Conservation (phyloP, 2,329 filamentous ascomycete genomes). For the Cytospora leucostoma region DNA sequence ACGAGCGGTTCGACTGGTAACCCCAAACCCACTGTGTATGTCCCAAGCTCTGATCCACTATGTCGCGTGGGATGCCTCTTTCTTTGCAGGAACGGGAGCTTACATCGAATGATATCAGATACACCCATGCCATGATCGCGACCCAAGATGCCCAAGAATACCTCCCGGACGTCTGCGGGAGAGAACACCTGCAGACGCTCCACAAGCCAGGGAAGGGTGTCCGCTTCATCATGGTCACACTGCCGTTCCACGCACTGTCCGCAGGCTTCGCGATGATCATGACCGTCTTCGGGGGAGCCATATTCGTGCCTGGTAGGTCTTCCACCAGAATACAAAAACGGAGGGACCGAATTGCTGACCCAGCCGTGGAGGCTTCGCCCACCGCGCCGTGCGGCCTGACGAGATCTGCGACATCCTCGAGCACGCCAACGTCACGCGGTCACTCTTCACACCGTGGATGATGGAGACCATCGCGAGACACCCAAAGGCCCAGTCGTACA, state of each 20-base stretch:
- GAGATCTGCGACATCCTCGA: conserved; percentile 29
- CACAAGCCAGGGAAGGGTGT: conserved; percentile 20
- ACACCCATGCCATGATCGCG: conserved; percentile 12
- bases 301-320: conserved; percentile 25
- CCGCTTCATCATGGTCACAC: conserved; percentile 25
- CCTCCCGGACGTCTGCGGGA: conserved; percentile 3
- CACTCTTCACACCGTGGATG: conserved; percentile 29
- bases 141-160: conserved; percentile 13
- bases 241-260: conserved; percentile 30
- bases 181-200: conserved; percentile 1
- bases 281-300: conserved; percentile 26
- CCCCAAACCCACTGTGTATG: conserved; percentile 28
- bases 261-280: conserved; percentile 10
- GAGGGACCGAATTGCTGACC: not conserved
- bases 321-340: not conserved
- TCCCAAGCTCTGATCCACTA: not conserved
- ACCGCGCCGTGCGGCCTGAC: conserved; percentile 18
- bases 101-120: not conserved
- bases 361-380: conserved; percentile 20
- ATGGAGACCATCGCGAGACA: conserved; percentile 29
- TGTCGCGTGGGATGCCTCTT: not conserved
- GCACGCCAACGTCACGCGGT: conserved; percentile 23
- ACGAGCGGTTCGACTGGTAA: conserved; percentile 30
- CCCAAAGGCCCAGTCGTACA: conserved; percentile 19
- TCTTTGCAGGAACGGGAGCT: not conserved